Base-by-base conservation (phyloP, 495 filamentous ascomycete genomes). In the Trichoderma gamsii region DNA sequence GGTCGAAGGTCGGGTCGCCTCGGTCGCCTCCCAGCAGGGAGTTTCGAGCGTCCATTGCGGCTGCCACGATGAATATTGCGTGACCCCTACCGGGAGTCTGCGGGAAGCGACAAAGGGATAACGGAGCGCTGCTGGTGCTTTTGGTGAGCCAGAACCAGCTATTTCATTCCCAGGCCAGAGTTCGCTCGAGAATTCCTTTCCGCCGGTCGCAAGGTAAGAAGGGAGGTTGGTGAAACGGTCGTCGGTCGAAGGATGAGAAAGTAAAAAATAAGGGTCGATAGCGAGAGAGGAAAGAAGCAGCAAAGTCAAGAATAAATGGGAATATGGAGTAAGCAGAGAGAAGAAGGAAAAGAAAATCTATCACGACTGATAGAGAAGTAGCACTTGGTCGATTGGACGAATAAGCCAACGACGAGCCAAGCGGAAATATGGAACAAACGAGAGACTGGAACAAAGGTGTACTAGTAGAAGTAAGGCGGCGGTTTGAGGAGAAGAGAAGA, bases 1-100 rank as follows among this genome's bases (percentile, higher is more conserved):
- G 67, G 44, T 52, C 32, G 64, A 72, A 72, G 35, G 49, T 69
- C 11, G 67, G 67, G 46, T 72, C 71, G 59, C 72, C 74, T 27
- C 52, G n/a, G n/a, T n/a, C 21, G 25, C n/a, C 13, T 71, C 73
- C 75, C 72, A 79, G 70, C 49, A 78, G 78, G 23, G 76, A 78
- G 73, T 76, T 78, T 71, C 76, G 77, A n/a, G 72, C 46, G 43
- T 80, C 78, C 64, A 73, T 73, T 71, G 72, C 69, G 68, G 73
- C 70, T 69, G 76, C 78, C 78, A 80, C 70, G 76, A 69, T 76
- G 75, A 74, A 72, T 72, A 70, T 70, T 67, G 27, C 72, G 63
- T 63, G 73, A 73, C 75, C 73, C 75, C 70, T 68, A 52, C 56
- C 44, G 69, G 71, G 73, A 74, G 73, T 72, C 73, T 27, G 21